A percentile compares a stretch with the other conserved stretches of the same genome.
Evolutionary conservation across 2,329 filamentous ascomycete genomes (phyloP).

Genomic region (Trichoderma hamatum): DNA sequence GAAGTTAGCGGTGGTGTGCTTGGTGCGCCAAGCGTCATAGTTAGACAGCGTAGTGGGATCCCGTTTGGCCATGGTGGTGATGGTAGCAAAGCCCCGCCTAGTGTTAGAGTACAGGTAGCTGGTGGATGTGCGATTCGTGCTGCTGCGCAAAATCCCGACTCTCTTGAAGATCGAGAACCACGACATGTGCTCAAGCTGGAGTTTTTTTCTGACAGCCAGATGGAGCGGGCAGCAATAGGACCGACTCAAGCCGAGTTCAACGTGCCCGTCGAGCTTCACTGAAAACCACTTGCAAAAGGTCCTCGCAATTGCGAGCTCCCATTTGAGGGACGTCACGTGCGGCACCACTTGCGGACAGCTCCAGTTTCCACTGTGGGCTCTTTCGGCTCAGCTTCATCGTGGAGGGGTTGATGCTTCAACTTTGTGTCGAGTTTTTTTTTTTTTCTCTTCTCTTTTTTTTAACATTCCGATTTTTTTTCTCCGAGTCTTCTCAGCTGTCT

Average conservation of each 20-base stretch:
- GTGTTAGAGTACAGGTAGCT: background rate
- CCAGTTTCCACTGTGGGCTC: slow-evolving; percentile 18
- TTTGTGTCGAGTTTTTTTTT: background rate
- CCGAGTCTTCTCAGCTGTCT: background rate
- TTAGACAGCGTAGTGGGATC: slow-evolving; percentile 93
- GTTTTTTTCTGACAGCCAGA: slow-evolving; percentile 4
- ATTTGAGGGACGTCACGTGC: slow-evolving; percentile 27
- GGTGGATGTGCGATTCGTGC: slow-evolving; percentile 16
- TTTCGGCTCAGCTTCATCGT: slow-evolving; percentile 20
- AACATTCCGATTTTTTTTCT: background rate
- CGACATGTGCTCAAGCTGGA: slow-evolving; percentile 30
- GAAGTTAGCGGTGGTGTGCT: slow-evolving; percentile 80
- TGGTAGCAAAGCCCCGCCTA: slow-evolving; percentile 36
- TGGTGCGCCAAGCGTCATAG: slow-evolving; percentile 84
- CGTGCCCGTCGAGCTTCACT: slow-evolving; percentile 6
- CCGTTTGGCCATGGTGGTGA: slow-evolving; percentile 47
- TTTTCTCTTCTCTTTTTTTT: background rate
- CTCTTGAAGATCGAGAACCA: slow-evolving; percentile 30
- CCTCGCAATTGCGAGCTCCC: slow-evolving; percentile 12
- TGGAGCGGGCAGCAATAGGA: slow-evolving; percentile 16
- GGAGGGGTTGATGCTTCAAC: background rate
- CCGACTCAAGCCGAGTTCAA: slow-evolving; percentile 25
- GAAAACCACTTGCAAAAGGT: slow-evolving; percentile 21
- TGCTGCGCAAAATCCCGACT: slow-evolving; percentile 25
- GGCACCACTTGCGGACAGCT: slow-evolving; percentile 2